These are phyloP conservation scores for Trypethelium eluteriae DNA, from an alignment of 495 filamentous ascomycete genomes.

Conservation along the genomic window DNA sequence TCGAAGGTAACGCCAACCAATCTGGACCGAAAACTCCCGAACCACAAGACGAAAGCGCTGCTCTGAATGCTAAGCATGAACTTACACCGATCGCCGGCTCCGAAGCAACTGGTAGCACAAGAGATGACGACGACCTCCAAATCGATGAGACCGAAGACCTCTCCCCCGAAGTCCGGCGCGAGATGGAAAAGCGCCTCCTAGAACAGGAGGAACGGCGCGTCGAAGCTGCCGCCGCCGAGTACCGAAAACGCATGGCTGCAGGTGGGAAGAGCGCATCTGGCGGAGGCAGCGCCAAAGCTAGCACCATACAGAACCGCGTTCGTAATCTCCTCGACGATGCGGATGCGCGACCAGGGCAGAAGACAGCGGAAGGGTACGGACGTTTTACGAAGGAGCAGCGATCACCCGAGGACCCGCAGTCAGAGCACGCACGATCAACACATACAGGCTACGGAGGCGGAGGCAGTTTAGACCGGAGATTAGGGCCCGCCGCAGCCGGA, in stretches of 20 bases:
- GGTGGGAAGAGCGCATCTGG: conserved; percentile 46
- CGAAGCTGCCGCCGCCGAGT: conserved; percentile 83
- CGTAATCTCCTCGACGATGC: conserved; percentile 61
- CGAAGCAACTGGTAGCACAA: conserved; percentile 62
- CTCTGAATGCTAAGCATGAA: background rate
- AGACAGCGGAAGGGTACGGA: conserved; percentile 84
- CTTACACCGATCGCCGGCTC: conserved; percentile 69
- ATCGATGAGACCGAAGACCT: conserved; percentile 62
- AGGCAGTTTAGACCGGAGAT: background rate
- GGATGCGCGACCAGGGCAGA: conserved; percentile 58
- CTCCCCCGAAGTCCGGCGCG: conserved; percentile 81
- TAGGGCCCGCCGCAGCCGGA: too few species aligned
- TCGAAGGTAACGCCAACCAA: conserved; percentile 59
- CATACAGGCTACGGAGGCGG: background rate
- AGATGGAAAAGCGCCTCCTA: conserved; percentile 76
- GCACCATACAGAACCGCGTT: conserved; percentile 83
- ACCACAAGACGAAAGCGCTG: conserved; percentile 16
- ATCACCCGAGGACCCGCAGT: conserved; percentile 17
- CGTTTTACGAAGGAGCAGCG: conserved; percentile 57
- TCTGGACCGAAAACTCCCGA: conserved; percentile 34
- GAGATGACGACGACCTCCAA: conserved; percentile 53
- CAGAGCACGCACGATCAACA: background rate
- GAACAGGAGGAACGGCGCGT: conserved; percentile 90
- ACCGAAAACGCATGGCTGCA: conserved; percentile 67
- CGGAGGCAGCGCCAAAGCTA: conserved; percentile 46